Evolutionary conservation across 441 rosid genomes (phyloP).

Genomic region (Melastoma candidum): DNA sequence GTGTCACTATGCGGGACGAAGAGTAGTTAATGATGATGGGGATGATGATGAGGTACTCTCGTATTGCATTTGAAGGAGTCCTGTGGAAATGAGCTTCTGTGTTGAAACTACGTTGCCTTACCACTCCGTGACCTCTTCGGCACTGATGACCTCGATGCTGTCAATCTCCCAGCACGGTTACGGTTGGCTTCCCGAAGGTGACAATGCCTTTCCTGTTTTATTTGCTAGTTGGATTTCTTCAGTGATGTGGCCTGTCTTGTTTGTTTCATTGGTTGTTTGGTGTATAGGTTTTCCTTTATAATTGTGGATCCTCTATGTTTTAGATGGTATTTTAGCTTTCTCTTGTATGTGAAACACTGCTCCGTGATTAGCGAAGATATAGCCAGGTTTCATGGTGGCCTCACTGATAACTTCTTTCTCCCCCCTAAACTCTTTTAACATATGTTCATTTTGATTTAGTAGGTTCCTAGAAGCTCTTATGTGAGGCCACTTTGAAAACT

Average conservation of each 20-base stretch:
- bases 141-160: conserved; percentile 87
- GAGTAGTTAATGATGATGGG: background rate
- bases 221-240: conserved; percentile 3
- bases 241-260: background rate
- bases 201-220: background rate
- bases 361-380: conserved; percentile 3
- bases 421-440: too few species aligned
- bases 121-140: conserved; percentile 82
- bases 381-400: background rate
- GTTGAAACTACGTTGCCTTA: conserved; percentile 79
- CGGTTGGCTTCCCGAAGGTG: conserved; percentile 80
- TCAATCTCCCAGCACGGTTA: conserved; percentile 44
- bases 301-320: background rate
- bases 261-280: too few species aligned
- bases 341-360: background rate
- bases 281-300: too few species aligned
- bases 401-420: background rate
- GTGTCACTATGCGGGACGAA: background rate
- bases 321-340: background rate
- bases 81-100: conserved; percentile 56
- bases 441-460: conserved; percentile 16
- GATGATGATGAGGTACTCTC: background rate
- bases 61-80: conserved; percentile 35
- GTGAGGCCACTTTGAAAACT: conserved; percentile 18
- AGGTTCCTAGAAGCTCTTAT: conserved; percentile 25